Evolutionary conservation across 345 rosid species (phyloP).

Genomic region (Cardamine chenopodiifolia): DNA sequence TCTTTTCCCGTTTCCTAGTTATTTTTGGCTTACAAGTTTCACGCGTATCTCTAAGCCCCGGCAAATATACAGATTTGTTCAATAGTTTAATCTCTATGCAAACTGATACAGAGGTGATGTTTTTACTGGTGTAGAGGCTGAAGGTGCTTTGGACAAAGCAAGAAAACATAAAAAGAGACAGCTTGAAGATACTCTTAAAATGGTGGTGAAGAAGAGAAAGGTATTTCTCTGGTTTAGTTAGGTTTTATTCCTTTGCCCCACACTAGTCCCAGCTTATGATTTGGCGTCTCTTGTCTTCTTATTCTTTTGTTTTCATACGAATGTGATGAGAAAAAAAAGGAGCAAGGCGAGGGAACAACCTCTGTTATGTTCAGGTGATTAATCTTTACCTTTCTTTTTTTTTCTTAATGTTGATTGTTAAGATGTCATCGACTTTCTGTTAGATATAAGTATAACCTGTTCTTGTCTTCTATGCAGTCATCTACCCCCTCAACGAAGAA

Average conservation of each 20-base stretch:
- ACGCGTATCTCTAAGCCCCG: background rate
- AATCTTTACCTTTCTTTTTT: background rate
- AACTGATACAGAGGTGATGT: constrained; percentile 15
- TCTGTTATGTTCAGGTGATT: constrained; percentile 96
- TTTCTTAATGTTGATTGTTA: constrained; percentile 7
- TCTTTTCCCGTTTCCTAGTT: background rate
- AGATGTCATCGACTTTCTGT: constrained; percentile 12
- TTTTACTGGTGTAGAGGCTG: constrained; percentile 75
- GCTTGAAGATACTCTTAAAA: constrained; percentile 94
- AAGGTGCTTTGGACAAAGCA: constrained; percentile 99
- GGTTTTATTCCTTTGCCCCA: background rate
- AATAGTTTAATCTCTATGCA: constrained; percentile 3
- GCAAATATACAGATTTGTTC: background rate
- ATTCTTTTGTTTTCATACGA: constrained; percentile 53
- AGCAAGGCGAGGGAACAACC: constrained; percentile 87
- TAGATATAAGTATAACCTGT: background rate
- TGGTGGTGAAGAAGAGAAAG: constrained; percentile 90
- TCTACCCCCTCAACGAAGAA: constrained; percentile 74
- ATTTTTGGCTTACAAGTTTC: background rate
- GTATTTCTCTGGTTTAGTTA: constrained; percentile 42
- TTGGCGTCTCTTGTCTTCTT: constrained; percentile 20
- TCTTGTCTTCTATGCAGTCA: constrained; percentile 62
- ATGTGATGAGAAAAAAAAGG: constrained; percentile 89
- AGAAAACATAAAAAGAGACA: constrained; percentile 99
- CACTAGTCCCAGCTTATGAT: background rate